Percentiles rank a stretch among this genome's conserved stretches.
phyloP scores from a whole-genome alignment of 106 monocot genomes.

The Dendrobium nobile region DNA sequence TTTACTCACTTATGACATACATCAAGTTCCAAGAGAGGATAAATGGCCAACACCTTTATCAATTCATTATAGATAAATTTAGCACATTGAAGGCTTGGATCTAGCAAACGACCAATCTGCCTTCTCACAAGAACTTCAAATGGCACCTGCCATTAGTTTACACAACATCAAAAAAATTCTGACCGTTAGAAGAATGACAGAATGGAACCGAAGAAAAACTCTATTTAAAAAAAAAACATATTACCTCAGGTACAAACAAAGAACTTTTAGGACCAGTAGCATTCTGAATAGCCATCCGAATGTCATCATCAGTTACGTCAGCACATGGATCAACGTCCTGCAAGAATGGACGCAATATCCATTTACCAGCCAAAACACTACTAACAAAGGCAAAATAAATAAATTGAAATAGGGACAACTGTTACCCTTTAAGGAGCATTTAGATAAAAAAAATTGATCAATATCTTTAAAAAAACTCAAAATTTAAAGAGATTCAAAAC shows the following conservation, averaged over 20 bases:
- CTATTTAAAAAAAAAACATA: background rate
- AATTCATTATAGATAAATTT: constrained; percentile 96
- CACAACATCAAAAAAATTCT: background rate
- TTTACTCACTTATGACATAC: no score
- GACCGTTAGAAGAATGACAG: background rate
- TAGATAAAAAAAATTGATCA: background rate
- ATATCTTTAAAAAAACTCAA: background rate
- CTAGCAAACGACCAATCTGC: constrained; percentile 87
- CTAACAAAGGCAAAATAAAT: background rate
- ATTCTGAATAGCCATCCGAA: constrained; percentile 95
- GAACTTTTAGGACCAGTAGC: constrained; percentile 93
- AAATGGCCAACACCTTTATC: constrained; percentile 58
- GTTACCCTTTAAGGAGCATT: background rate
- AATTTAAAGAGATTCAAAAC: background rate
- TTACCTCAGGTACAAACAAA: constrained; percentile 93
- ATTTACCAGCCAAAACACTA: background rate
- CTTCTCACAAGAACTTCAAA: constrained; percentile 95
- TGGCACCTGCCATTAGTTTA: constrained; percentile 49
- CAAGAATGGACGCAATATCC: background rate
- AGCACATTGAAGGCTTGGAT: constrained; percentile 98
- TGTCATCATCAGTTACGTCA: constrained; percentile 91
- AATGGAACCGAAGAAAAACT: background rate
- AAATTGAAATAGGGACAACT: background rate
- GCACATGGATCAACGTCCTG: constrained; percentile 97
- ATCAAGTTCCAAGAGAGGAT: background rate